Evolutionary conservation across 352 stramenopile genomes (phyloP), one percentile per base, ranked within the genome.

Genomic region (Pythium phragmiticola): DNA sequence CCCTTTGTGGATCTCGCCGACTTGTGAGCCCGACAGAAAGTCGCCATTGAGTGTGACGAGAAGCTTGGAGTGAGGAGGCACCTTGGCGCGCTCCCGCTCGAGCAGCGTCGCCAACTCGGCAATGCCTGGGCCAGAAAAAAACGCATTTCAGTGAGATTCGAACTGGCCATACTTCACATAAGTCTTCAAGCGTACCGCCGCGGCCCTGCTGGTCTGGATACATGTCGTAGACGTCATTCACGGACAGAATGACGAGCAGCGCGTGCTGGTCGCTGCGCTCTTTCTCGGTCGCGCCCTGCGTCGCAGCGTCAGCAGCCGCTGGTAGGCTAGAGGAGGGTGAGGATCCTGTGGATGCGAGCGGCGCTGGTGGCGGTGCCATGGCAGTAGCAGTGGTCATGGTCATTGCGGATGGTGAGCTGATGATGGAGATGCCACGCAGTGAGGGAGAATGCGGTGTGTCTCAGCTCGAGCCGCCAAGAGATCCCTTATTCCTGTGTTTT

Each of bases 191-290:
- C 62, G n/a, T 42, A 77, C 70, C 70, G 12, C 82, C 82, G 23
- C 75, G 70, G 12, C 82, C 80, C 47, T 89, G 60, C 52, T 87
- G 75, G 56, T 89, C 79, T 7, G 83, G 80, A 28, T 75, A 70
- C 74, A 90, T 76, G 49, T 89, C 80, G 69, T 92, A 92, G 47
- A 92, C 80, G 63, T 92, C 82, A 54, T 92, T 92, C 16, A 90
- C 69, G 0, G 77, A 82, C 16, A 88, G 60, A n/a, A 90, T 50
- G 4, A 88, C 77, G 34, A 88, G 45, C 21, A 63, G 63, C 57
- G 66, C 61, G 12, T 58, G 14, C 37, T 67, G 59, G 46, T 72
- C 57, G n/a, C 13, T 33, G 11, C 28, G 19, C 12, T 59, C 28
- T 14, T 59, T 53, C 8, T 36, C 41, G 7, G 26, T 19, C 26